Conservation (phyloP, 768 basidiomycete genomes). For the Leccinum uliginosum region DNA sequence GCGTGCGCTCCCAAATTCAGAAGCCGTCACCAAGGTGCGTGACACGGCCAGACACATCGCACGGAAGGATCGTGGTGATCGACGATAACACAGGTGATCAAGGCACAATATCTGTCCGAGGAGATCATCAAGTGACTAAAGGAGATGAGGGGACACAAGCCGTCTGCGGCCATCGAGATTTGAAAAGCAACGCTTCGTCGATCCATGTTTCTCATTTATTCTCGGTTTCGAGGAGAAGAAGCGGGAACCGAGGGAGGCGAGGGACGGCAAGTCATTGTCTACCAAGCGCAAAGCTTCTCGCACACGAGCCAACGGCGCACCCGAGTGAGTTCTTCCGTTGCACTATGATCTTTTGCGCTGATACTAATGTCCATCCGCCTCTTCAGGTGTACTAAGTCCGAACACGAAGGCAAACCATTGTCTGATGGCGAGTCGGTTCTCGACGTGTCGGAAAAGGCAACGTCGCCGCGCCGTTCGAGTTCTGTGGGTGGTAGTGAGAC, state of each 20-base stretch:
- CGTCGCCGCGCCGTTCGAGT: conserved; percentile 20
- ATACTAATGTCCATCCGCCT: conserved; percentile 4
- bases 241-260: conserved; percentile 36
- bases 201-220: conserved; percentile 1
- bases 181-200: not conserved
- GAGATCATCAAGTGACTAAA: conserved; percentile 55
- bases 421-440: conserved; percentile 30
- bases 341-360: not conserved
- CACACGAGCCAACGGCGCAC: conserved; percentile 23
- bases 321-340: conserved; percentile 20
- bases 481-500: conserved; percentile 38
- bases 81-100: conserved; percentile 48
- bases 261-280: conserved; percentile 45
- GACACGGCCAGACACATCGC: not conserved
- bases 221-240: conserved; percentile 34
- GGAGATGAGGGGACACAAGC: conserved; percentile 40
- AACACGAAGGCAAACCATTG: conserved; percentile 25
- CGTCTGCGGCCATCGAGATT: conserved; percentile 25
- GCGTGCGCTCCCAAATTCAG: conserved; percentile 59
- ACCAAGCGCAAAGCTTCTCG: conserved; percentile 52
- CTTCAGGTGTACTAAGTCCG: conserved; percentile 28
- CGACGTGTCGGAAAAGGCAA: conserved; percentile 37
- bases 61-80: not conserved
- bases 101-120: conserved; percentile 64
- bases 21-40: conserved; percentile 59